Percentiles rank a stretch among this genome's conserved stretches.
Conservation (phyloP, 2,329 filamentous ascomycete genomes). For the Xylariaceae sp. region DNA sequence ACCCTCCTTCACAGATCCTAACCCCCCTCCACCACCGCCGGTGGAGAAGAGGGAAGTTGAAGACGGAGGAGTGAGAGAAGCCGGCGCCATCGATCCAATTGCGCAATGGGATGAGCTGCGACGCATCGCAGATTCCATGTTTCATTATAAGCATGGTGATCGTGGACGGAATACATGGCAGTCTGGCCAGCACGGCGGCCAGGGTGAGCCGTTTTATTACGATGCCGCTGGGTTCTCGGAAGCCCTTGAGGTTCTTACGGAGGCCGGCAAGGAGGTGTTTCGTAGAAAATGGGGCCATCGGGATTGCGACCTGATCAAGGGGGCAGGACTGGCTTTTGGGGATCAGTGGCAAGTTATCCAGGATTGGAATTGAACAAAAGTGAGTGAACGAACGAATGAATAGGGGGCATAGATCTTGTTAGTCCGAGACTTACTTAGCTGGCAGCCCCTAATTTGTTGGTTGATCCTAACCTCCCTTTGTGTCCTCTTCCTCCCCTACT, state of each 20-base stretch:
- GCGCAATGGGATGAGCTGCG: constrained; percentile 30
- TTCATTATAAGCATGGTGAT: constrained; percentile 38
- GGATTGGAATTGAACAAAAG: constrained; percentile 32
- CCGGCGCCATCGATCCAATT: constrained; percentile 25
- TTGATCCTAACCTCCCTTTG: background rate
- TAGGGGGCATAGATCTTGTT: background rate
- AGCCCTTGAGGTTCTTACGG: constrained; percentile 33
- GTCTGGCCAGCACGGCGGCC: constrained; percentile 36
- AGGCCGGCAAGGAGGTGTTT: constrained; percentile 33
- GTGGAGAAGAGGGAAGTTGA: constrained; percentile 10
- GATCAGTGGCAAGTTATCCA: constrained; percentile 45
- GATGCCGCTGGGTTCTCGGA: constrained; percentile 34
- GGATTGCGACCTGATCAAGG: constrained; percentile 38
- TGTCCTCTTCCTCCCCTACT: background rate
- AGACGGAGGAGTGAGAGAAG: constrained; percentile 11
- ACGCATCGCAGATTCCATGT: constrained; percentile 35
- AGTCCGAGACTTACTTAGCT: background rate
- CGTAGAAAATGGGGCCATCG: constrained; percentile 43
- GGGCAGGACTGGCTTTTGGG: constrained; percentile 34
- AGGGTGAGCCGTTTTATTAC: constrained; percentile 40
- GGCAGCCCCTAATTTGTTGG: background rate
- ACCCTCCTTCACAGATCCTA: constrained; percentile 36
- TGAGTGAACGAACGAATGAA: background rate
- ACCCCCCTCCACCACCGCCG: constrained; percentile 31
- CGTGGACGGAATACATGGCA: constrained; percentile 41